phyloP scores from a whole-genome alignment of 306 rosid species.

The Pyrus pyrifolia region DNA sequence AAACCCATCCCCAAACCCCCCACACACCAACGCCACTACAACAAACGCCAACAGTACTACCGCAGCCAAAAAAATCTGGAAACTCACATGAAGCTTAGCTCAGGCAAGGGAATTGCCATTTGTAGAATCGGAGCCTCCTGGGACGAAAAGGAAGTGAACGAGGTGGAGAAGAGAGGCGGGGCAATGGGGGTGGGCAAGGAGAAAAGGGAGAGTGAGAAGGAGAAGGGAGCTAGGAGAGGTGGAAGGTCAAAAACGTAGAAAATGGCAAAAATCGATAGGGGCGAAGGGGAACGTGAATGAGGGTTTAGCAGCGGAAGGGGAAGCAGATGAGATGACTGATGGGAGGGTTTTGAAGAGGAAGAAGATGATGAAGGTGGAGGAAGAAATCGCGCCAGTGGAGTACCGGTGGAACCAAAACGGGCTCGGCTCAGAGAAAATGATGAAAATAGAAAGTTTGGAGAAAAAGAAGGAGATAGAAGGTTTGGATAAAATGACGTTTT shows the following conservation, averaged over 20 bases:
- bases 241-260: slow-evolving; percentile 48
- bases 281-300: not conserved
- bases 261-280: slow-evolving; percentile 24
- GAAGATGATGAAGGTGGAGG: slow-evolving; percentile 46
- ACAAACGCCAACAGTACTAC: slow-evolving; percentile 28
- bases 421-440: too few species aligned
- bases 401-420: too few species aligned
- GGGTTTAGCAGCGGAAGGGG: not conserved
- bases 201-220: slow-evolving; percentile 50
- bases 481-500: too few species aligned
- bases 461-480: too few species aligned
- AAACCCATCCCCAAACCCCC: slow-evolving; percentile 14
- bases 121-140: slow-evolving; percentile 11
- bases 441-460: too few species aligned
- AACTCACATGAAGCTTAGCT: slow-evolving; percentile 30
- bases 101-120: slow-evolving; percentile 33
- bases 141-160: slow-evolving; percentile 39
- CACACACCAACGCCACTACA: slow-evolving; percentile 41
- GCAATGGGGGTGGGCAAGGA: slow-evolving; percentile 46
- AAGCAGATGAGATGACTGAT: slow-evolving; percentile 5
- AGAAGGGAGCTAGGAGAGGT: slow-evolving; percentile 54
- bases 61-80: slow-evolving; percentile 31
- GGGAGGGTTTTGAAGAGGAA: slow-evolving; percentile 36
- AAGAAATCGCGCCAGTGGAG: not conserved
- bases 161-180: slow-evolving; percentile 37